A percentile compares a stretch with the other conserved stretches of the same genome.
phyloP scores from a whole-genome alignment of 352 stramenopile species.

The Lagenidium giganteum region DNA sequence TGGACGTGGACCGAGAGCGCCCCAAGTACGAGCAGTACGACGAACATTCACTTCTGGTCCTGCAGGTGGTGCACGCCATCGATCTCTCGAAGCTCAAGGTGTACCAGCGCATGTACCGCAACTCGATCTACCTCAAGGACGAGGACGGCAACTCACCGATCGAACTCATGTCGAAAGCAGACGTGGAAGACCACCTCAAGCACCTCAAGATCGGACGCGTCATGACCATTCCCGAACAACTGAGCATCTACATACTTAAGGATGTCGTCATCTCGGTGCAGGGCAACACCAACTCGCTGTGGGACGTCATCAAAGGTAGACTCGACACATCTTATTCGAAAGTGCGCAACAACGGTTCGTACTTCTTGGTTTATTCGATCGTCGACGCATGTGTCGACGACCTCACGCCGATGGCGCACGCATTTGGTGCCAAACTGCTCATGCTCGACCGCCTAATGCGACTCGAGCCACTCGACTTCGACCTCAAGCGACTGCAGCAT shows the following conservation, averaged over 20 bases:
- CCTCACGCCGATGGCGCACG: constrained; percentile 68
- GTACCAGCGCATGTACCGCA: constrained; percentile 73
- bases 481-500: constrained; percentile 46
- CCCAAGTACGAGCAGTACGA: constrained; percentile 87
- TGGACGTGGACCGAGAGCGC: constrained; percentile 72
- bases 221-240: constrained; percentile 71
- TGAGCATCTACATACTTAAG: constrained; percentile 72
- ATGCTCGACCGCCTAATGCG: constrained; percentile 63
- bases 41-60: constrained; percentile 73
- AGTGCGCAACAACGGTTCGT: constrained; percentile 65
- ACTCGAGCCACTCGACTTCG: constrained; percentile 51
- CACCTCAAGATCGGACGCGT: constrained; percentile 51
- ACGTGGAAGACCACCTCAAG: constrained; percentile 50
- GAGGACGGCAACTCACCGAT: constrained; percentile 44
- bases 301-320: constrained; percentile 50
- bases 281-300: constrained; percentile 39
- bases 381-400: constrained; percentile 82
- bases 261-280: constrained; percentile 76
- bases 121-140: constrained; percentile 54
- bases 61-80: constrained; percentile 56
- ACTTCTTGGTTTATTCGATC: constrained; percentile 76
- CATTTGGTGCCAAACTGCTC: constrained; percentile 63
- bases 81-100: constrained; percentile 45
- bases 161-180: constrained; percentile 58
- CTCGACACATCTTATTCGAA: constrained; percentile 80